Base-by-base conservation (phyloP, 495 filamentous ascomycete species). In the Penicillium dipodomyicola region DNA sequence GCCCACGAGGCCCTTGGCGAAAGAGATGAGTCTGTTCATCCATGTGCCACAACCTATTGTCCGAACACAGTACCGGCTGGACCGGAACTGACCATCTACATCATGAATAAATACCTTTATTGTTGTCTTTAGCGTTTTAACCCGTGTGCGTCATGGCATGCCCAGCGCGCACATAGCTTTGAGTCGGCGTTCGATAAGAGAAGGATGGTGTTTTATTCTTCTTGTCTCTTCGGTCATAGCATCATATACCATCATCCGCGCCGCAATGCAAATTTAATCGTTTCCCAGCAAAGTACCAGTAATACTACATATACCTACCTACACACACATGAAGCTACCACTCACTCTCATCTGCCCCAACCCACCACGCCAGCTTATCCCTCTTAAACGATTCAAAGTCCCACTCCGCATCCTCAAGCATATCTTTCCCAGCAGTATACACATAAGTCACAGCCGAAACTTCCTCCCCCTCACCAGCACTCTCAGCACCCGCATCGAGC, bases 371-470 rank as follows among this genome's bases (percentile, higher is more conserved):
- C 77, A 91, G 67, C 74, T 88, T 90, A 57, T 90, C 83, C 64
- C 71, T 72, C 53, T 82, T 80, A 56, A 92, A 92, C 39, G 83
- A 79, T 53, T 87, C 84, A 73, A 88, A 88, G 72, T 94, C 89
- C 92, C 92, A 96, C 69, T 94, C 90, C 25, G 69, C 68, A 35
- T 68, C 65, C 66, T 94, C 90, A 50, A 96, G 69, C 30, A 61
- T 41, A 15, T 68, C 56, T 48, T 60, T 58, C 0, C 70, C 72
- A 4, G 74, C 62, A n/a, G 75, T 72, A 76, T 80, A 97, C 14
- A 96, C 80, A 72, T 97, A 97, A n/a, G 88, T 87, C 65, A 87
- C 79, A 14, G 86, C 85, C 45, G 81, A 74, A 15, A 83, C 80
- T 65, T 85, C 82, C 54, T 84, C 82, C 27, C 60, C 67, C 22